Evolutionary conservation across 2,329 filamentous ascomycete species (phyloP), one percentile per base, ranked within the genome.

Genomic region (Cadophora gregata): DNA sequence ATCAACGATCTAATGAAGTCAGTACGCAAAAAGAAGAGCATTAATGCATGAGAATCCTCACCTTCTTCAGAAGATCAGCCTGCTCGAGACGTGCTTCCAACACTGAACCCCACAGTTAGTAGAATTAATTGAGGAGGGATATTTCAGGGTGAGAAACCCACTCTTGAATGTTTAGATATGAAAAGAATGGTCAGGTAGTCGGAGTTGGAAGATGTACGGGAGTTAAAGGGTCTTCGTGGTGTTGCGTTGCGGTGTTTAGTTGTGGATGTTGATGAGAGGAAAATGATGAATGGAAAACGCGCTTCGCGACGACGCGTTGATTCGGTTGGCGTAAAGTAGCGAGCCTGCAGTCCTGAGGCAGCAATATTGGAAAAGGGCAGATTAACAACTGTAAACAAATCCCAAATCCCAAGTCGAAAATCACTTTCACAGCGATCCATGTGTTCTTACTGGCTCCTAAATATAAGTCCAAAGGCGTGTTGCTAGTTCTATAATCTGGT

Each of bases 61-160:
- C 93, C 91, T 96, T 97, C 86, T 99, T 99, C 79, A 99, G 88
- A 80, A 97, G 86, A 78, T 88, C 86, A 70, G 96, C 95, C 86
- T 98, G 94, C 80, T 96, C 92, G 81, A 99, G 88, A 83, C 94
- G 92, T 88, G 96, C 96, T 88, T 99, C 96, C 84, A 99, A 89
- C 95, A 98, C 77, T 78, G 53, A 12, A 48, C 9, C 31, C 21
- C 36, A 19, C 47, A 31, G n/a, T 67, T 58, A 69, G 63, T 27
- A 63, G 50, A 19, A 45, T 60, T 19, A 16, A 21, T 38, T 8
- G 29, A 36, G 31, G 42, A 55, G 50, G 45, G 6, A 25, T 42
- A 12, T 25, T 24, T 19, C 24, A 45, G 38, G 16, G 16, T 25
- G 36, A 47, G 5, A 8, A 29, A 25, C 62, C 25, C 38, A 65